Evolutionary conservation across 495 filamentous ascomycete genomes (phyloP), one percentile per base, ranked within the genome.

Genomic region (Letharia lupina): DNA sequence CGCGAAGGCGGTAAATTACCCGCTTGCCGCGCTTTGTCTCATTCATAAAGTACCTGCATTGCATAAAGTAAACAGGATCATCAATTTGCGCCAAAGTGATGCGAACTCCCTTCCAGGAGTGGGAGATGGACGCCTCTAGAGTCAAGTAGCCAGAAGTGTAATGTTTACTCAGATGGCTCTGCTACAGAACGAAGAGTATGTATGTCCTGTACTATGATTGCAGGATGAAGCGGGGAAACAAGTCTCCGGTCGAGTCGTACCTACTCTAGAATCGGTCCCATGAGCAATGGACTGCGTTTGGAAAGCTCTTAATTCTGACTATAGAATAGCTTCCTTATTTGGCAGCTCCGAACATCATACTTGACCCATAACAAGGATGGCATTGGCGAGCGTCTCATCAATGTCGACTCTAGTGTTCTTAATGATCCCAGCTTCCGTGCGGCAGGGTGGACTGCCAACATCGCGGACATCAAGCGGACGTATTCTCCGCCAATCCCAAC

Each of bases 401-500:
- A 89, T 48, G 85, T 98, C 67, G 93, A 98, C 75, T 87, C 92
- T 70, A 82, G 87, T 67, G 86, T 96, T 65, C 84, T 98, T 66
- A 98, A 96, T 72, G 88, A 91, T 33, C 90, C 91, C n/a, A 91
- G 91, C 60, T 98, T 96, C 78, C 93, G 94, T 73, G 87, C 91
- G 42, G 93, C 93, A 56, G 94, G 95, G 70, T 98, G 95, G 95
- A 86, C 87, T 40, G 77, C 88, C 40, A 89, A 89, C 69, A 82
- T 88, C 7, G 79, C 85, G 15, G 85, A 90, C 67, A 86, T 93
- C 71, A 96, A 95, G 74, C 85, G 94, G 64, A 95, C 91, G 41
- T 93, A 98, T 73, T 97, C 93, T 9, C 94, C 94, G 16, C 94
- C 95, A 0, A 98, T 98, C 62, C 94, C 94, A 35, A 96, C 93